phyloP scores from a whole-genome alignment of 129 eudicot genomes.

The Daucus carota region DNA sequence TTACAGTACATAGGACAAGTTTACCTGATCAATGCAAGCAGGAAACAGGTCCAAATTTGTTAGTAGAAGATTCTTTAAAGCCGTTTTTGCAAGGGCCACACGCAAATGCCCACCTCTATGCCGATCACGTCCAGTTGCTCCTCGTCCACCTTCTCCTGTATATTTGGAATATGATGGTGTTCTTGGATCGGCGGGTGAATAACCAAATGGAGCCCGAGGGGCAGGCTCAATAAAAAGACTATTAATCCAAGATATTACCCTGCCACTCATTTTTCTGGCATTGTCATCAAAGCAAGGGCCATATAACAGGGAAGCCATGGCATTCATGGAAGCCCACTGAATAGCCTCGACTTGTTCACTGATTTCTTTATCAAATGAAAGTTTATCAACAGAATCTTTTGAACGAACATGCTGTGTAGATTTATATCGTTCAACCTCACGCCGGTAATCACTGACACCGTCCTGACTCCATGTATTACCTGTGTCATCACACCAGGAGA shows the following conservation, averaged over 20 bases:
- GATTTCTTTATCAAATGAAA: conserved; percentile 87
- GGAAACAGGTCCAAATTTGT: conserved; percentile 97
- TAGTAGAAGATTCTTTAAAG: conserved; percentile 86
- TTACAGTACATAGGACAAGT: neutral
- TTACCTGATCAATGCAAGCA: conserved; percentile 99
- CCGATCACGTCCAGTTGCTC: conserved; percentile 76
- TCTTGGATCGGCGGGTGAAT: conserved; percentile 97
- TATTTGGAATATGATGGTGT: conserved; percentile 89
- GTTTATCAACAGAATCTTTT: conserved; percentile 83
- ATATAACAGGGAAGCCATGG: conserved; percentile 92
- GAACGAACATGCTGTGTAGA: conserved; percentile 85
- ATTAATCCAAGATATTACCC: conserved; percentile 96
- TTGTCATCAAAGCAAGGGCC: conserved; percentile 99
- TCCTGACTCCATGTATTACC: conserved; percentile 91
- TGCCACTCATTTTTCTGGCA: conserved; percentile 97
- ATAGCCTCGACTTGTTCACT: conserved; percentile 93
- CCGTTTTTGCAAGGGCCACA: conserved; percentile 90
- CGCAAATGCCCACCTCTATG: conserved; percentile 92
- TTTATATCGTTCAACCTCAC: conserved; percentile 92
- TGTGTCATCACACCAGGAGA: conserved; percentile 90
- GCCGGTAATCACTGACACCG: conserved; percentile 82
- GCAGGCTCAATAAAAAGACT: conserved; percentile 94
- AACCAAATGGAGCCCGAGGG: conserved; percentile 93
- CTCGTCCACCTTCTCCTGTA: conserved; percentile 77
- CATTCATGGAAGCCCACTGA: conserved; percentile 98